Base-by-base conservation (phyloP, 2,329 filamentous ascomycete genomes). In the Pestalotiopsis sp. region DNA sequence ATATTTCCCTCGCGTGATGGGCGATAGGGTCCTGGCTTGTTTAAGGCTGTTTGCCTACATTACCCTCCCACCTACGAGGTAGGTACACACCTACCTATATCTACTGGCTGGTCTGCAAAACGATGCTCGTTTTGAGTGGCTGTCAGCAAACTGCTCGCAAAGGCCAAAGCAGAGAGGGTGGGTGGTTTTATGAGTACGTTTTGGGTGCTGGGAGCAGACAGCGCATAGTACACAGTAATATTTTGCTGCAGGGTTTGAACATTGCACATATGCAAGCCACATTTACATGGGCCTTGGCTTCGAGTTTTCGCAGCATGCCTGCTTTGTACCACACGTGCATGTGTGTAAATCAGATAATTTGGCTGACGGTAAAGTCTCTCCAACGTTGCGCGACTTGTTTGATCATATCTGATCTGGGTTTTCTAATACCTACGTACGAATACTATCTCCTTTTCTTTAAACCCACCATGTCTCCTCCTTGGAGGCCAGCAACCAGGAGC, bases 181-280 rank as follows among this genome's bases (percentile, higher is more conserved):
- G 45, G 45, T 52, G 45, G 20, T 52, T 27, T 36, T 27, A 59
- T 36, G 23, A 11, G 57, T 17, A 23, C 20, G 57, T 59, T 27
- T 27, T 59, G 27, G 27, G 20, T 23, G 57, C 57, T 23, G 11
- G 23, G 6, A 27, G 17, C 57, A 23, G 57, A 59, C 27, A 14
- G 57, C 23, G 23, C 11, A 17, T 25, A 27, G 57, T 7, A 59
- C 11, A 17, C 12, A 27, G 57, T 17, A 59, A 23, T 27, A 59
- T 36, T 23, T 23, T 27, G 27, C 6, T 27, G 23, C 57, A 59
- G 57, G 27, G 27, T 59, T 13, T 59, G 9, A 27, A 27, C 17
- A 59, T 14, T 11, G 57, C 27, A 59, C 13, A 27, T 27, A 66
- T 58, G 64, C 56, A 67, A 67, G 65, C 65, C 65, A 67, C 65